phyloP scores from a whole-genome alignment of 129 eudicot genomes.

The Cynara cardunculus region DNA sequence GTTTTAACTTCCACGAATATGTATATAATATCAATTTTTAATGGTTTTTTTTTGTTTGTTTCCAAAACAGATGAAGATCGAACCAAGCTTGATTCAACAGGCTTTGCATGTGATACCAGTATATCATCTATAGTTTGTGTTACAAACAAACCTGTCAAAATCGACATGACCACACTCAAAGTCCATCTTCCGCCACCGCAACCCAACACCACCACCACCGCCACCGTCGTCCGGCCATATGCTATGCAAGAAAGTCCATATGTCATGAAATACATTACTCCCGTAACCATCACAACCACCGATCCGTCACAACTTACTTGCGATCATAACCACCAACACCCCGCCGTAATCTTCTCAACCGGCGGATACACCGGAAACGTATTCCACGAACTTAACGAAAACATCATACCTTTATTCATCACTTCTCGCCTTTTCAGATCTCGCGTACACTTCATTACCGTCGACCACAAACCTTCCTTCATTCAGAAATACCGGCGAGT shows the following conservation, averaged over 20 bases:
- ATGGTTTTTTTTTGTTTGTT: not conserved
- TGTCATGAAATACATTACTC: constrained; percentile 38
- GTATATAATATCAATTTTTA: not conserved
- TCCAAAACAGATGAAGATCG: constrained; percentile 31
- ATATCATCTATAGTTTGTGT: constrained; percentile 34
- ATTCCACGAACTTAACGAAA: constrained; percentile 68
- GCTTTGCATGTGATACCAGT: constrained; percentile 35
- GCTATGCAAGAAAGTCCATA: constrained; percentile 40
- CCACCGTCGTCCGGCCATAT: constrained; percentile 31
- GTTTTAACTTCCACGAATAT: too few species aligned
- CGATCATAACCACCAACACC: constrained; percentile 39
- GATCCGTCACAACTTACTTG: constrained; percentile 27
- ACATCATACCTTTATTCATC: constrained; percentile 51
- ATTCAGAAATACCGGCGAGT: constrained; percentile 34
- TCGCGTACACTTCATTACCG: constrained; percentile 38
- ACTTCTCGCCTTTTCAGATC: constrained; percentile 49
- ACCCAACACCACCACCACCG: not conserved
- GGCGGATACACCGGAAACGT: constrained; percentile 59
- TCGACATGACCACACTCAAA: constrained; percentile 17
- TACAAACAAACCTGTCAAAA: constrained; percentile 24
- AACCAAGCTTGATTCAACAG: constrained; percentile 34
- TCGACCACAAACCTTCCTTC: constrained; percentile 43
- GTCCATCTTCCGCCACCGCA: constrained; percentile 9
- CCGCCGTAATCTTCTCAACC: constrained; percentile 59
- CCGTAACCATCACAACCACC: constrained; percentile 25